A percentile compares a stretch with the other conserved stretches of the same genome.
Evolutionary conservation across 306 rosid species (phyloP).

Genomic region (Vigna angularis): DNA sequence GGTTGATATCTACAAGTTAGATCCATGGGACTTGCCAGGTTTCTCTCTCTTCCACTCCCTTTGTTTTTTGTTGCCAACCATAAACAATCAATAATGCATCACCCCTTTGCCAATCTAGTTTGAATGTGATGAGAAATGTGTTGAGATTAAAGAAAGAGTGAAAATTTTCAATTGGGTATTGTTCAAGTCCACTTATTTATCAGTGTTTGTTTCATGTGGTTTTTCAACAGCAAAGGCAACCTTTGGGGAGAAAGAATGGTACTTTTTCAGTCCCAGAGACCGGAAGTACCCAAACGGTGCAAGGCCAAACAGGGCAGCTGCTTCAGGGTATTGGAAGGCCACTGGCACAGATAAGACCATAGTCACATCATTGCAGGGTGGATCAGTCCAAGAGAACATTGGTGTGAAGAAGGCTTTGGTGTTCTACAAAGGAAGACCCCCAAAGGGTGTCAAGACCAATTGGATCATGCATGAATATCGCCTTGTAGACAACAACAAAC

Average conservation of each 20-base stretch:
- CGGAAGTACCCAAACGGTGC: conserved; percentile 72
- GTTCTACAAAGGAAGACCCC: conserved; percentile 67
- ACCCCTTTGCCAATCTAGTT: too few species aligned
- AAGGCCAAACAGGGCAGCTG: conserved; percentile 76
- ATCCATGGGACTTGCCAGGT: conserved; percentile 71
- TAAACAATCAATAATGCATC: too few species aligned
- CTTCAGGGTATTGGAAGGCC: conserved; percentile 80
- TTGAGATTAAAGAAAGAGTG: too few species aligned
- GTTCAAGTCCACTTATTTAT: not conserved
- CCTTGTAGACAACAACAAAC: conserved; percentile 48
- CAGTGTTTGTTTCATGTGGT: conserved; percentile 10
- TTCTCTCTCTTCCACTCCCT: not conserved
- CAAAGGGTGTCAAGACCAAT: conserved; percentile 66
- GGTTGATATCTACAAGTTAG: conserved; percentile 64
- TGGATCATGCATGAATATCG: conserved; percentile 84
- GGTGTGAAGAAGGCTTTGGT: conserved; percentile 74
- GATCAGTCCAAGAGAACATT: conserved; percentile 40
- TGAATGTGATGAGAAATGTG: too few species aligned
- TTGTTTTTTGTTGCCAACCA: not conserved
- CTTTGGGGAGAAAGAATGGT: conserved; percentile 80
- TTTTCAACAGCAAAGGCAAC: conserved; percentile 56
- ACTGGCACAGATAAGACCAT: conserved; percentile 68
- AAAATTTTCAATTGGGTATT: too few species aligned
- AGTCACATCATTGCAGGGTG: conserved; percentile 34
- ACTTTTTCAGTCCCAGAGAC: conserved; percentile 72